Evolutionary conservation across 2,329 filamentous ascomycete genomes (phyloP).

Genomic region (Coniochaeta prunicola): DNA sequence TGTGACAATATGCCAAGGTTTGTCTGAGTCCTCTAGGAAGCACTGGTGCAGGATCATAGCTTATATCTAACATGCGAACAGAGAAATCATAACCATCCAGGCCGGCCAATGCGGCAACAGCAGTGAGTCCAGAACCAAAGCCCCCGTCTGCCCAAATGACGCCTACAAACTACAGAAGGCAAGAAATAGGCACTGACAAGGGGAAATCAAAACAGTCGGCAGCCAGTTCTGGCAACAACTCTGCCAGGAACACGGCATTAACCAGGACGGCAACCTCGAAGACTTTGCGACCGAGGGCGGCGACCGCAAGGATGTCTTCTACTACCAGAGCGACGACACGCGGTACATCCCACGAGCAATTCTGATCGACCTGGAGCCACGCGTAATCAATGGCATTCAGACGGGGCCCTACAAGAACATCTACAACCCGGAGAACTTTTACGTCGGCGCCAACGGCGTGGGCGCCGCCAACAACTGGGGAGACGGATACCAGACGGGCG

Average conservation of each 20-base stretch:
- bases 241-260: constrained; percentile 97
- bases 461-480: constrained; percentile 99
- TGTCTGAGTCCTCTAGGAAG: not conserved
- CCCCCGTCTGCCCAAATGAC: constrained; percentile 10
- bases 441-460: constrained; percentile 85
- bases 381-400: constrained; percentile 90
- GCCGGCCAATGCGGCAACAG: constrained; percentile 99
- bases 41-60: not conserved
- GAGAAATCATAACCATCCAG: constrained; percentile 99
- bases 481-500: constrained; percentile 88
- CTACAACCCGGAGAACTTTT: constrained; percentile 99
- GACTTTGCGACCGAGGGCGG: constrained; percentile 97
- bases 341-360: constrained; percentile 96
- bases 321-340: constrained; percentile 98
- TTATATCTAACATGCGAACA: constrained; percentile 28
- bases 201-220: constrained; percentile 70
- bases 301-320: constrained; percentile 98
- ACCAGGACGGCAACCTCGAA: constrained; percentile 91
- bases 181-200: too few species aligned
- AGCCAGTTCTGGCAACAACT: constrained; percentile 99
- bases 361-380: constrained; percentile 86
- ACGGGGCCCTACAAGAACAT: constrained; percentile 94
- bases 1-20: constrained; percentile 25
- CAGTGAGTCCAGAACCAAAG: constrained; percentile 54
- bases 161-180: too few species aligned